Percentiles rank a stretch among this genome's conserved stretches.
Conservation (phyloP, 441 rosid genomes). For the Erysimum cheiri region DNA sequence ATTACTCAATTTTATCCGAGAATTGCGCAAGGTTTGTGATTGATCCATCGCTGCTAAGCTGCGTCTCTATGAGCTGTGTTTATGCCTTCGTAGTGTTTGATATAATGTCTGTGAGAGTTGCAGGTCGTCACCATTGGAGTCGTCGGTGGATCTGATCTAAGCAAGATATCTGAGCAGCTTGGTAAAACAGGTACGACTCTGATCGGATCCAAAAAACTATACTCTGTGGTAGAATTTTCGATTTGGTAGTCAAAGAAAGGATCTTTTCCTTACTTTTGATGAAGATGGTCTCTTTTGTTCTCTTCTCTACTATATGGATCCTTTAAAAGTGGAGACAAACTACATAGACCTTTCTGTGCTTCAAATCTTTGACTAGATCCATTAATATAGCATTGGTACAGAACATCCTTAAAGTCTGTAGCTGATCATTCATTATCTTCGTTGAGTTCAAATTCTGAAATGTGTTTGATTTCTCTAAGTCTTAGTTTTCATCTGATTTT, state of each 20-base stretch:
- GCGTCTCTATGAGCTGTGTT: slow-evolving; percentile 2
- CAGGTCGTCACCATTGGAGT: slow-evolving; percentile 90
- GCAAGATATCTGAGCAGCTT: slow-evolving; percentile 94
- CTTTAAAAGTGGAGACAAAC: background rate
- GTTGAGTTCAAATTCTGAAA: background rate
- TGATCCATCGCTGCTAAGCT: background rate
- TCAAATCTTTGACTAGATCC: slow-evolving; percentile 23
- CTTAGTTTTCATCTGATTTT: slow-evolving; percentile 4
- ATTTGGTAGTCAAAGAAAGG: background rate
- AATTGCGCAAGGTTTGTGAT: slow-evolving; percentile 70
- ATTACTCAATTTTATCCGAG: slow-evolving; percentile 71
- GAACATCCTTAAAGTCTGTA: background rate
- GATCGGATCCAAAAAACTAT: slow-evolving; percentile 14
- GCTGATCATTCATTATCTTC: background rate
- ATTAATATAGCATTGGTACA: slow-evolving; percentile 2
- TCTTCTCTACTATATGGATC: slow-evolving; percentile 7
- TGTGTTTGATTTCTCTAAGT: slow-evolving; percentile 11
- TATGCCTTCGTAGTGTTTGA: slow-evolving; percentile 29
- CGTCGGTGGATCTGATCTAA: slow-evolving; percentile 95
- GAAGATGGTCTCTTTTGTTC: slow-evolving; percentile 6
- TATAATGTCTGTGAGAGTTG: slow-evolving; percentile 37
- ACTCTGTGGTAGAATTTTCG: background rate
- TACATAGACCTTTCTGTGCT: slow-evolving; percentile 14
- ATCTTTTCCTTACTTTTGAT: slow-evolving; percentile 7
- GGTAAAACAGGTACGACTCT: slow-evolving; percentile 71